Evolutionary conservation across 805 yeast genomes (phyloP).

Genomic region (Pichia heedii): DNA sequence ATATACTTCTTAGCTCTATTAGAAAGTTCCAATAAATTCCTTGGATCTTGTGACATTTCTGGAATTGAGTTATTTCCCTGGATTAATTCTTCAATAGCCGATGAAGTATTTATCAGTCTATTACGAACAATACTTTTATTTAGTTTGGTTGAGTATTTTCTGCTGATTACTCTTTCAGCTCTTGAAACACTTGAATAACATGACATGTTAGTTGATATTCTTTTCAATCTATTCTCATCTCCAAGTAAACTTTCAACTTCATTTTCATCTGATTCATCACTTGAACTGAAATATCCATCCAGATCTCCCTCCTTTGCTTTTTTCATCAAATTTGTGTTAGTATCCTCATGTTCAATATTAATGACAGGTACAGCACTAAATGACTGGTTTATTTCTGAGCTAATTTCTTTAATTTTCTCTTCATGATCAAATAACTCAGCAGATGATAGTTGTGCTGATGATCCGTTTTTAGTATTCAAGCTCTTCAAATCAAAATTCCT

Average conservation of each 20-base stretch:
- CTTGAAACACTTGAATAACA: not conserved
- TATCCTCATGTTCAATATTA: not conserved
- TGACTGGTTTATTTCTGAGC: not conserved
- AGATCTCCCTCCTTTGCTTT: not conserved
- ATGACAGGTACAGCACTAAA: not conserved
- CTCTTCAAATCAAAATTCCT: not conserved
- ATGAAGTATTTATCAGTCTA: not conserved
- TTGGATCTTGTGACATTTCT: constrained; percentile 46
- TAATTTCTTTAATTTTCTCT: not conserved
- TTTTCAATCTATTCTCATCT: not conserved
- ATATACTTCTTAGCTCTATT: constrained; percentile 61
- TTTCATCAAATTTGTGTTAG: not conserved
- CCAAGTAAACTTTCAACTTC: not conserved
- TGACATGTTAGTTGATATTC: not conserved
- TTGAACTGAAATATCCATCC: not conserved
- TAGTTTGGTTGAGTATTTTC: constrained; percentile 2
- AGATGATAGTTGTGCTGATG: not conserved
- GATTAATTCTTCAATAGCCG: constrained; percentile 1
- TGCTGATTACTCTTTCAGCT: not conserved
- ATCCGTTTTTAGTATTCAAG: not conserved
- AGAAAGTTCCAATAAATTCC: not conserved
- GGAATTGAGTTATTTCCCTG: not conserved
- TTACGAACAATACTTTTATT: constrained; percentile 2
- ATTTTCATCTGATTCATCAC: not conserved
- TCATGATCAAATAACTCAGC: not conserved